These are phyloP conservation scores for Maudiozyma saulgeensis DNA, from an alignment of 805 yeast genomes.

Conservation along the genomic window DNA sequence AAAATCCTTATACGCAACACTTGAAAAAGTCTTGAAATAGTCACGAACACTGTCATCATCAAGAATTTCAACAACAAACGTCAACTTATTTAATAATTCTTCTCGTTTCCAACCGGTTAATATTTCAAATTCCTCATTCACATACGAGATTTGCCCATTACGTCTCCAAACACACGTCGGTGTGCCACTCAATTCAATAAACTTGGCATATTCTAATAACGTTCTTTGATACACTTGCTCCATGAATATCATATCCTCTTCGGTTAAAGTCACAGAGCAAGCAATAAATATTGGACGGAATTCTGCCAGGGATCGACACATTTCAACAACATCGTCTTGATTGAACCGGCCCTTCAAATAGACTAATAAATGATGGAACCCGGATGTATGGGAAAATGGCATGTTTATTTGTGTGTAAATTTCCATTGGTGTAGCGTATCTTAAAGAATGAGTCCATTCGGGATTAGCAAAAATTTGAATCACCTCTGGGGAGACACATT, in stretches of 20 bases:
- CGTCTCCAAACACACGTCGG: slow-evolving; percentile 95
- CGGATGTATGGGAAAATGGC: slow-evolving; percentile 86
- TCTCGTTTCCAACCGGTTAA: slow-evolving; percentile 84
- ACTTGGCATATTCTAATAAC: slow-evolving; percentile 75
- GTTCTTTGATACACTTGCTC: slow-evolving; percentile 95
- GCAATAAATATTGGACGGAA: slow-evolving; percentile 91
- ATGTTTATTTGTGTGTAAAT: slow-evolving; percentile 63
- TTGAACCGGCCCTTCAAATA: slow-evolving; percentile 67
- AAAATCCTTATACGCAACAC: slow-evolving; percentile 84
- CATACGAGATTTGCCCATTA: slow-evolving; percentile 90
- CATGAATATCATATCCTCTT: slow-evolving; percentile 87
- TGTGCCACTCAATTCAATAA: slow-evolving; percentile 77
- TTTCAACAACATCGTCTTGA: slow-evolving; percentile 57
- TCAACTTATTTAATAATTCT: slow-evolving; percentile 53
- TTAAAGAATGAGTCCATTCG: slow-evolving; percentile 27
- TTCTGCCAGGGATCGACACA: slow-evolving; percentile 83
- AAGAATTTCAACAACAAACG: slow-evolving; percentile 70
- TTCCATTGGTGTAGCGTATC: slow-evolving; percentile 59
- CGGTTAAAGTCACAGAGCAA: slow-evolving; percentile 77
- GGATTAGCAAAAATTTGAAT: slow-evolving; percentile 15
- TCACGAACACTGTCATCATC: slow-evolving; percentile 82
- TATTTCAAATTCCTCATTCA: slow-evolving; percentile 86
- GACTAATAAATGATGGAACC: slow-evolving; percentile 71
- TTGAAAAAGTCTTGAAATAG: slow-evolving; percentile 76
- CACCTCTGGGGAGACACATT: slow-evolving; percentile 17